phyloP scores from a whole-genome alignment of 441 rosid species.

The Gossypium gossypioides region DNA sequence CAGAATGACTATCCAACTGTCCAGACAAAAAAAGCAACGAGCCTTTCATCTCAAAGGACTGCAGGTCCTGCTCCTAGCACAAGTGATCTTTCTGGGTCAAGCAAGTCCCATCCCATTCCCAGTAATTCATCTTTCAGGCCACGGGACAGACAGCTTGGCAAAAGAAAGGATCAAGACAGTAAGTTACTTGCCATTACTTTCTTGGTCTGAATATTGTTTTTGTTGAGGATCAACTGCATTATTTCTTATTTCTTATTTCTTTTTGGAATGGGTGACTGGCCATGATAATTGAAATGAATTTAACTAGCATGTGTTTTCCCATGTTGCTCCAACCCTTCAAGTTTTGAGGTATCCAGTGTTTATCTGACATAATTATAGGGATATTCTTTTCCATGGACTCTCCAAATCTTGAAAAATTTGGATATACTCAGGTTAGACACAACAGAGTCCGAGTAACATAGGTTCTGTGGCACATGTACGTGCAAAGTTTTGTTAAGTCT shows the following conservation, averaged over 20 bases:
- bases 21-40: conserved; percentile 38
- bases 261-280: neutral
- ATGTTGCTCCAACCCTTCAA: neutral
- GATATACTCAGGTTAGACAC: neutral
- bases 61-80: conserved; percentile 41
- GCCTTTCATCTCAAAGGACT: conserved; percentile 20
- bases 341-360: neutral
- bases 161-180: conserved; percentile 63
- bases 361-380: neutral
- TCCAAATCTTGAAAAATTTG: neutral
- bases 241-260: neutral
- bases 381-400: neutral
- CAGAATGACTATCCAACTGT: conserved; percentile 56
- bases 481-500: neutral
- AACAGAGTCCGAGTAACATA: neutral
- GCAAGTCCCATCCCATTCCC: conserved; percentile 39
- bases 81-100: conserved; percentile 60
- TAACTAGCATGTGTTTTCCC: neutral
- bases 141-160: conserved; percentile 51
- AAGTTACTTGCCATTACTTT: conserved; percentile 19
- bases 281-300: neutral
- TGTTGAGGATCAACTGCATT: neutral
- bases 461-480: neutral
- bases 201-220: neutral
- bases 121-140: conserved; percentile 55